Evolutionary conservation across 2,329 filamentous ascomycete species (phyloP), one percentile per base, ranked within the genome.

Genomic region (Drechslerella dactyloides): DNA sequence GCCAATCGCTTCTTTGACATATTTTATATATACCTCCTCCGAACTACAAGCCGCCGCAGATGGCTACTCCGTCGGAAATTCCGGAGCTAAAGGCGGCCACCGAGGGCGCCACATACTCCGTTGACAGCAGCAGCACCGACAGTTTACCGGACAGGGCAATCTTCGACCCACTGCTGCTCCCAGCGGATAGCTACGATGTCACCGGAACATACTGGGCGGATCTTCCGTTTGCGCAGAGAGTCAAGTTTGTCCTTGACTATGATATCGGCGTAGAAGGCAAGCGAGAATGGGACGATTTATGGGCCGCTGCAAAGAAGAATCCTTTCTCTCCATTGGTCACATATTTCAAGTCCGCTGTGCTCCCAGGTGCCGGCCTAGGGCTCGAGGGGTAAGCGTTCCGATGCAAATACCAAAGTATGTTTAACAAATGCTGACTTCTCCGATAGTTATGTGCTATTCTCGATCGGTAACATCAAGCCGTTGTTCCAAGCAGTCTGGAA

Each of bases 131-230:
- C 5, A 72, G 68, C 37, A 65, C 60, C 11, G 68, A 83, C 37
- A 72, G 68, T 35, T 44, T 72, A 7, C 55, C 60, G 68, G 87
- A 90, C 78, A 82, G 82, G 73, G 83, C 82, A 46, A 84, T 88
- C 76, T 96, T 97, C 82, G 85, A 89, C 77, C 86, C 89, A 75
- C 83, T 97, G 66, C 89, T 96, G 64, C 89, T 90, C 62, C 93
- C 93, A 1, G 90, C 96, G 78, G 93, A 97, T 81, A 89, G 87
- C 74, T 97, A 93, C 81, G 90, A 89, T 63, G 81, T 85, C 62
- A 86, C 93, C 19, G 93, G 93, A 73, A 85, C 86, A 75, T 97
- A 97, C 85, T 97, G 93, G 93, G 93, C 93, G 35, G 93, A 97
- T 78, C 83, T 97, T 76, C 87, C 89, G 19, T 78, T 91, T 56